These are phyloP conservation scores for Phytomonas francai DNA, from an alignment of 208 protist genomes.

Conservation along the genomic window DNA sequence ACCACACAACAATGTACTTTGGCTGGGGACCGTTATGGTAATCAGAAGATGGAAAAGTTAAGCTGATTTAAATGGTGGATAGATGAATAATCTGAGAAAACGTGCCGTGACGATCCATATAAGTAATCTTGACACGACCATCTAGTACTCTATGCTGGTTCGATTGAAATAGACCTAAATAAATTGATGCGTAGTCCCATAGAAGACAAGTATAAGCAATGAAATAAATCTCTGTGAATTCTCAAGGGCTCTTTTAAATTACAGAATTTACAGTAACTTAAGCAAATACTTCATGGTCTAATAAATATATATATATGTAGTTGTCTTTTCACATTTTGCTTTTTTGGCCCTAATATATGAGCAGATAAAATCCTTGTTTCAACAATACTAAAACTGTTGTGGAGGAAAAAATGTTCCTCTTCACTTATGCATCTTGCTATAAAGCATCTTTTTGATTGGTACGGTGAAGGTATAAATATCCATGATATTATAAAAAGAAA, in stretches of 20 bases:
- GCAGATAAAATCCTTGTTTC: background rate
- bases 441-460: background rate
- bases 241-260: background rate
- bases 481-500: background rate
- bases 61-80: background rate
- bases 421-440: background rate
- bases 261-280: background rate
- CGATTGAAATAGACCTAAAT: slow-evolving; percentile 1
- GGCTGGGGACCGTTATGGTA: slow-evolving; percentile 90
- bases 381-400: background rate
- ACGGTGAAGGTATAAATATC: background rate
- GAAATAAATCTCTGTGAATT: background rate
- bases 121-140: background rate
- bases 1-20: slow-evolving; percentile 87
- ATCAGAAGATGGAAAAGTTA: slow-evolving; percentile 5
- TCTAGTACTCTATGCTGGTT: background rate
- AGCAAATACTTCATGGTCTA: slow-evolving; percentile 1
- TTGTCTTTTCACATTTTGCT: slow-evolving; percentile 2
- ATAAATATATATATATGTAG: slow-evolving; percentile 7
- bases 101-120: background rate
- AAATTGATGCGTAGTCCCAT: background rate
- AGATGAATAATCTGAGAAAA: background rate
- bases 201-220: background rate
- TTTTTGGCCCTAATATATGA: background rate
- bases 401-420: slow-evolving; percentile 1